Conservation (phyloP, 768 basidiomycete genomes). For the Hericium alpestre region DNA sequence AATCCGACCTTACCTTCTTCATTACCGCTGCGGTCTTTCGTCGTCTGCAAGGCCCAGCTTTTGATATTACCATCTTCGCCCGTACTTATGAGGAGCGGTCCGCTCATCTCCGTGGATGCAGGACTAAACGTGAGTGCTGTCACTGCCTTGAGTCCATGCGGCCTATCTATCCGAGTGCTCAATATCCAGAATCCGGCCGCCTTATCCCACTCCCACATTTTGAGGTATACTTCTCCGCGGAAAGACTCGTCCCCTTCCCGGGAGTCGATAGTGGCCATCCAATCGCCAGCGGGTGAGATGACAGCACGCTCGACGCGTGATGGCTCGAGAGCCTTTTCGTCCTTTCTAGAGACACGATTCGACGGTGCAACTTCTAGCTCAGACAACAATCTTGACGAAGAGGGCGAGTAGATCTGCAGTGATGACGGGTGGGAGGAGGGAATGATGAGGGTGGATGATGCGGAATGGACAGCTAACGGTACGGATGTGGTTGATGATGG, state of each 20-base stretch:
- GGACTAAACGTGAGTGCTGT: conserved; percentile 66
- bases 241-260: conserved; percentile 58
- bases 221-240: conserved; percentile 66
- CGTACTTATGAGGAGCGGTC: conserved; percentile 53
- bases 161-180: conserved; percentile 82
- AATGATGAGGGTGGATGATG: conserved; percentile 68
- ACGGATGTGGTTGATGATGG: conserved; percentile 32
- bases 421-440: conserved; percentile 93
- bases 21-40: conserved; percentile 31
- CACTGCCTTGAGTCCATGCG: conserved; percentile 62
- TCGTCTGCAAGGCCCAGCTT: conserved; percentile 58
- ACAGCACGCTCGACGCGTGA: conserved; percentile 62
- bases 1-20: conserved; percentile 37
- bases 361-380: conserved; percentile 92
- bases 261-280: conserved; percentile 87
- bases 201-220: conserved; percentile 82
- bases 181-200: conserved; percentile 55
- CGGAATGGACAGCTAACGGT: conserved; percentile 69
- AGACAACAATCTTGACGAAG: conserved; percentile 55
- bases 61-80: conserved; percentile 71
- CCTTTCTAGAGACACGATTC: conserved; percentile 77
- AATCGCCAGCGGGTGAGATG: conserved; percentile 60
- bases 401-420: conserved; percentile 81
- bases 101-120: conserved; percentile 17
- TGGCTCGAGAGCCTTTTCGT: conserved; percentile 67